phyloP scores from a whole-genome alignment of 495 filamentous ascomycete genomes.

The Daldinia loculata region DNA sequence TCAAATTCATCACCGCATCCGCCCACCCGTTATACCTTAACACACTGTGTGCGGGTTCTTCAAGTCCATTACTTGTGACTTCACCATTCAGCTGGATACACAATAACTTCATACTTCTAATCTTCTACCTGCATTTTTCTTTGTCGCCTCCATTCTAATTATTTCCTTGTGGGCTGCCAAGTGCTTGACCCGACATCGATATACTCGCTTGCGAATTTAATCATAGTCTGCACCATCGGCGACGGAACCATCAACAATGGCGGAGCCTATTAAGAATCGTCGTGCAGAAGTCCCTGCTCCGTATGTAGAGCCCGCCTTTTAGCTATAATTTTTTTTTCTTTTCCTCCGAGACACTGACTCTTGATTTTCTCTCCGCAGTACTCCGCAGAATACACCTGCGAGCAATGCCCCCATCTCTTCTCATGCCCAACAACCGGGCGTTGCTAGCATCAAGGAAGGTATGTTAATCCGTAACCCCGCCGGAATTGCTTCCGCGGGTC shows the following conservation, averaged over 20 bases:
- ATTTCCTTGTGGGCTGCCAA: conserved; percentile 27
- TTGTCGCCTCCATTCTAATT: conserved; percentile 17
- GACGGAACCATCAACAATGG: conserved; percentile 42
- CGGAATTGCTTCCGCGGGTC: conserved; percentile 22
- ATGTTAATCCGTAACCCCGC: conserved; percentile 45
- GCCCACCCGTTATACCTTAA: conserved; percentile 15
- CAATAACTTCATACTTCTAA: conserved; percentile 23
- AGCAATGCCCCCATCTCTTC: conserved; percentile 97
- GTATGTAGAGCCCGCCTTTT: conserved; percentile 33
- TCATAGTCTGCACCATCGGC: conserved; percentile 6
- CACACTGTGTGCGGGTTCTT: conserved; percentile 14
- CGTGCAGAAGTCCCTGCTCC: conserved; percentile 45
- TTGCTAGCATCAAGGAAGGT: conserved; percentile 98
- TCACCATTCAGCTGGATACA: conserved; percentile 29
- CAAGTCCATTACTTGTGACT: conserved; percentile 24
- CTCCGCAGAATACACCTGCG: conserved; percentile 94
- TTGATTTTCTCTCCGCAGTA: conserved; percentile 61
- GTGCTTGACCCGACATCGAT: conserved; percentile 19
- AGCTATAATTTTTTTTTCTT: conserved; percentile 12
- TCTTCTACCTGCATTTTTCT: conserved; percentile 27
- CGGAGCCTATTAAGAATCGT: conserved; percentile 49
- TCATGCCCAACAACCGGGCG: conserved; percentile 92
- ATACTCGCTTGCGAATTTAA: conserved; percentile 12
- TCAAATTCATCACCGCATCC: conserved; percentile 16
- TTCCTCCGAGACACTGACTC: conserved; percentile 41